phyloP scores from a whole-genome alignment of 768 basidiomycete genomes.

The Hysterangium stoloniferum region DNA sequence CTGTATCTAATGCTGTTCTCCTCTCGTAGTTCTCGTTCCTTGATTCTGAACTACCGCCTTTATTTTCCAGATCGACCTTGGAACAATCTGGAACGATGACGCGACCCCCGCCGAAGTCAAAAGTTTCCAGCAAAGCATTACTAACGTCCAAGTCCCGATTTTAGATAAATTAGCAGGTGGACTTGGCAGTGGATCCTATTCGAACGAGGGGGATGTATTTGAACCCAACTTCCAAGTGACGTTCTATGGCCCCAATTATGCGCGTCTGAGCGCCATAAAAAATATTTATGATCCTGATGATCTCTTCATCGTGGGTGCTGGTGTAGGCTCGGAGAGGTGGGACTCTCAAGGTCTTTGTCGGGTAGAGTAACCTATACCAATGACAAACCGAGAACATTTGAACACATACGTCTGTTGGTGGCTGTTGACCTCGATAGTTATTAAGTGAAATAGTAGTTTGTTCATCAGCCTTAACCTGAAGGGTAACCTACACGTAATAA shows the following conservation, averaged over 20 bases:
- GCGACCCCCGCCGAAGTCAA: constrained; percentile 11
- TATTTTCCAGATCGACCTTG: background rate
- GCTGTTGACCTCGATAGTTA: too few species aligned
- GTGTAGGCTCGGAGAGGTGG: constrained; percentile 28
- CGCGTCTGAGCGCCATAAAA: constrained; percentile 24
- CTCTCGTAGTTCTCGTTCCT: too few species aligned
- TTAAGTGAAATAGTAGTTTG: too few species aligned
- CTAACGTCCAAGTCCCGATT: background rate
- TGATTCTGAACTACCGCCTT: too few species aligned
- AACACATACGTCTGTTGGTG: too few species aligned
- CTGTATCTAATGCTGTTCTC: constrained; percentile 15
- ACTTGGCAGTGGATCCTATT: constrained; percentile 25
- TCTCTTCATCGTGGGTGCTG: constrained; percentile 25
- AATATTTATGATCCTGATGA: constrained; percentile 26
- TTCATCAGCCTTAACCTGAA: too few species aligned
- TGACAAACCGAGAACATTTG: too few species aligned
- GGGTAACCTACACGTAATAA: too few species aligned
- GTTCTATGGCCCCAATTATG: constrained; percentile 28
- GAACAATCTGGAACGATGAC: background rate
- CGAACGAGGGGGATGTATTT: constrained; percentile 26
- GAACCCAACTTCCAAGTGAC: constrained; percentile 27
- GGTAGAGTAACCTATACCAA: too few species aligned
- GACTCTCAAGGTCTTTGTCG: constrained; percentile 12
- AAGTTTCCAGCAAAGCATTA: background rate
- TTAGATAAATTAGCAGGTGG: background rate